A percentile compares a stretch with the other conserved stretches of the same genome.
These are phyloP conservation scores for Coniochaeta sp. DNA, from an alignment of 2,329 filamentous ascomycete genomes.

Conservation along the genomic window DNA sequence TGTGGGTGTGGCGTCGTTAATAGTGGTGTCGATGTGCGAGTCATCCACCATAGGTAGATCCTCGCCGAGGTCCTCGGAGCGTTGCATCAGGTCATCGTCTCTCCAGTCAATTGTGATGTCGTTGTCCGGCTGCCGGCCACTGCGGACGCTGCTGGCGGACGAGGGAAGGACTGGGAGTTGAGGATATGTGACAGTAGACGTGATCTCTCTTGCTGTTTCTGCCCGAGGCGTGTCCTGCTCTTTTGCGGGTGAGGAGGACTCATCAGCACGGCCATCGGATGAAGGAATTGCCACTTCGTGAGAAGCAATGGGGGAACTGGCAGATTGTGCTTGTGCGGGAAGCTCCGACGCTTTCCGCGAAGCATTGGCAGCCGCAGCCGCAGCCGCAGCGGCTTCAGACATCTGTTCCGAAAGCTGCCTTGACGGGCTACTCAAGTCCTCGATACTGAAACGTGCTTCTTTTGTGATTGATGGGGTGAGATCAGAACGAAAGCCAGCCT, in stretches of 20 bases:
- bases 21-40: background rate
- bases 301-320: background rate
- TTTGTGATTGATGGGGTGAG: slow-evolving; percentile 29
- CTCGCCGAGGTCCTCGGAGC: slow-evolving; percentile 6
- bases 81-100: slow-evolving; percentile 20
- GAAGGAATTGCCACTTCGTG: background rate
- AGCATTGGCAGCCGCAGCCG: too few species aligned
- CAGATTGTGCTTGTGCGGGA: background rate
- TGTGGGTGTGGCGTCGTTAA: slow-evolving; percentile 2
- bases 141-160: slow-evolving; percentile 33
- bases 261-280: background rate
- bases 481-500: slow-evolving; percentile 39
- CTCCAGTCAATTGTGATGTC: slow-evolving; percentile 28
- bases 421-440: slow-evolving; percentile 21
- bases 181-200: slow-evolving; percentile 19
- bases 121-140: slow-evolving; percentile 43
- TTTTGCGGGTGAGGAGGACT: slow-evolving; percentile 5
- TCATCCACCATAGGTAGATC: background rate
- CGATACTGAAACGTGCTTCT: slow-evolving; percentile 5
- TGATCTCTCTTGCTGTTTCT: background rate
- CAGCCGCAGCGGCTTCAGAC: slow-evolving; percentile 10
- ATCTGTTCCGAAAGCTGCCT: slow-evolving; percentile 20
- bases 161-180: slow-evolving; percentile 24
- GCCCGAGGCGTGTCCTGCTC: slow-evolving; percentile 8
- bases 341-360: background rate